phyloP scores from a whole-genome alignment of 2,329 filamentous ascomycete genomes.

The Emergomyces orientalis region DNA sequence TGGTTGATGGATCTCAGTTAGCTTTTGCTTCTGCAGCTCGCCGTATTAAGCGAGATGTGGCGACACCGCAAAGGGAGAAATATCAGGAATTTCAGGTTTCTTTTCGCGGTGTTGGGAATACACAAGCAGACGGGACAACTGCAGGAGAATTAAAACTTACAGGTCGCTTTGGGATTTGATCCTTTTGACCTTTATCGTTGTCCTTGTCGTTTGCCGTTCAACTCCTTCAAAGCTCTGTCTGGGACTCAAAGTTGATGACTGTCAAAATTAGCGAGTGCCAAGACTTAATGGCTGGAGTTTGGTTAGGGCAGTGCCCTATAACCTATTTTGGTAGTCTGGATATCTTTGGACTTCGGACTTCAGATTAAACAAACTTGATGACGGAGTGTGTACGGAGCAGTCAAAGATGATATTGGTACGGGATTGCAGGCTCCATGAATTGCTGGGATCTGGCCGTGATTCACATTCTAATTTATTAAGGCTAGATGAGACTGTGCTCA shows the following conservation, averaged over 20 bases:
- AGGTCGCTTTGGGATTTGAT: not conserved
- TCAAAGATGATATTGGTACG: not conserved
- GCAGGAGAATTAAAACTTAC: not conserved
- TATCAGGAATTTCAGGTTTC: not conserved
- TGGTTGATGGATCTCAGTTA: constrained; percentile 1
- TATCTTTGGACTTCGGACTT: not conserved
- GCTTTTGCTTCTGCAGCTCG: not conserved
- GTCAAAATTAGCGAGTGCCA: constrained; percentile 10
- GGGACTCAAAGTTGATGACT: not conserved
- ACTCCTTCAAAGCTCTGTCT: not conserved
- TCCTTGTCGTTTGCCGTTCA: not conserved
- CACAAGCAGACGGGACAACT: not conserved
- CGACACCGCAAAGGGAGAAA: not conserved
- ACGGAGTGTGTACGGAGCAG: not conserved
- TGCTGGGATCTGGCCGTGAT: not conserved
- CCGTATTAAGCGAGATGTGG: constrained; percentile 5
- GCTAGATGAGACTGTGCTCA: not conserved
- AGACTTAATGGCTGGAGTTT: not conserved
- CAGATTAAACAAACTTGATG: not conserved
- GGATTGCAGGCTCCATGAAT: not conserved
- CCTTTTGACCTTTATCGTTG: not conserved
- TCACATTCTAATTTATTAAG: not conserved
- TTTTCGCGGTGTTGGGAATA: not conserved
- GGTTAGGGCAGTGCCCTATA: constrained; percentile 14
- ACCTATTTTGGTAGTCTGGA: constrained; percentile 4